Evolutionary conservation across 1,284 basidiomycete genomes (phyloP), one percentile per base, ranked within the genome.

Genomic region (Pulveroboletus sp.): DNA sequence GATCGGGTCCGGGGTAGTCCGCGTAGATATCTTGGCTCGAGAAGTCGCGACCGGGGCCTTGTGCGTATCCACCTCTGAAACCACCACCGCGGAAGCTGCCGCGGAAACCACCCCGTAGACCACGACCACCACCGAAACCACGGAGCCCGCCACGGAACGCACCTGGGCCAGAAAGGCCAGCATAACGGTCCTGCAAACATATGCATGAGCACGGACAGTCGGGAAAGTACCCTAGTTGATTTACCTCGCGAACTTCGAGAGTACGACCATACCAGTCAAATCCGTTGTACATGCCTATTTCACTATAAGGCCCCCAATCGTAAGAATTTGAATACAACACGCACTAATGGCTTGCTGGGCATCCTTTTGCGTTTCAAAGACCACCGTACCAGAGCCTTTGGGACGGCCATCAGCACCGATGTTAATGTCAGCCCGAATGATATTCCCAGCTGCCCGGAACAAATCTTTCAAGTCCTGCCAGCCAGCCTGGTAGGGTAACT

Each of bases 381-480:
- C 92, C 29, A 98, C 96, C 1, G 94, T 98, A 24, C 94, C 94
- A 55, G 90, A 95, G 38, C 96, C 96, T 73, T 96, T 97, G 31
- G 95, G 92, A 18, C 91, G 84, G 18, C 96, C 96, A 74, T 98
- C 95, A 20, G 87, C 86, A 57, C 87, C 89, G 65, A 95, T 91
- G 67, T 95, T 94, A 66, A 98, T 91, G 72, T 99, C 96, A 54
- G 96, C 94, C 39, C 96, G 86, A 59, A 97, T 85, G 65, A 98
- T 94, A 69, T 92, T 93, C 26, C 96, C 96, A 39, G 96, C 93
- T 31, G 91, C 86, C 54, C 96, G 87, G 86, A 98, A 98, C 31
- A 98, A 79, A 72, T 98, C 96, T 73, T 98, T 99, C 57, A 99
- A 80, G 72, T 99, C 96, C 74, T 99, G 96, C 96, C 96, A 99